phyloP scores from a whole-genome alignment of 306 rosid genomes.

The Begonia peltatifolia region DNA sequence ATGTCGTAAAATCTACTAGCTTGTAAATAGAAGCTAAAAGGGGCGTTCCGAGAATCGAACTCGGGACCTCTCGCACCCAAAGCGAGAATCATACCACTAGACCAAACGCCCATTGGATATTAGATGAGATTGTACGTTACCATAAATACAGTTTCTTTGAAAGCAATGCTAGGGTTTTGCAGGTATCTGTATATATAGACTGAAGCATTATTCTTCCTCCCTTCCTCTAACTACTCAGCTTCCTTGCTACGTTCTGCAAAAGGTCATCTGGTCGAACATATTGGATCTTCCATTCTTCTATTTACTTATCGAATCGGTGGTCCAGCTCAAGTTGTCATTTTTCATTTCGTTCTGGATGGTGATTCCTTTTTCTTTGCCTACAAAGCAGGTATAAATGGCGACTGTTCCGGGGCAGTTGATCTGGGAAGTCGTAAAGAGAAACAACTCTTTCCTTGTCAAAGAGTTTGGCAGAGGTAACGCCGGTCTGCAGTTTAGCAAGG shows the following conservation, averaged over 20 bases:
- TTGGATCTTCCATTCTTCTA: too few species aligned
- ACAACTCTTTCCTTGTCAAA: constrained; percentile 60
- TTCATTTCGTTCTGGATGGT: constrained; percentile 2
- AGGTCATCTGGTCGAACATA: too few species aligned
- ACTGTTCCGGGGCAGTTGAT: constrained; percentile 59
- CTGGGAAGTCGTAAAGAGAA: constrained; percentile 82
- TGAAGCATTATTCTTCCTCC: too few species aligned
- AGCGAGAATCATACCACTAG: constrained; percentile 1
- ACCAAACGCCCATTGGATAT: not conserved
- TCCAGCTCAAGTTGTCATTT: not conserved
- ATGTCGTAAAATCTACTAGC: too few species aligned
- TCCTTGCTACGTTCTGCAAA: too few species aligned
- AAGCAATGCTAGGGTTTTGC: not conserved
- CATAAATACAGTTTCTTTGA: too few species aligned
- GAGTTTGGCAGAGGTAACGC: constrained; percentile 71
- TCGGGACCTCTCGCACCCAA: constrained; percentile 2
- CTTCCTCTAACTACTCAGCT: too few species aligned
- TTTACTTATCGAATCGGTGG: too few species aligned
- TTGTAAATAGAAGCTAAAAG: not conserved
- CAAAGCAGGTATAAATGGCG: constrained; percentile 28
- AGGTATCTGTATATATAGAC: too few species aligned
- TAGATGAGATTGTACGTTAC: too few species aligned
- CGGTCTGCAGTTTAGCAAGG: constrained; percentile 63
- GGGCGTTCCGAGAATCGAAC: constrained; percentile 2
- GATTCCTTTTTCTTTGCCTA: too few species aligned